These are phyloP conservation scores for Populus hybrid DNA, from an alignment of 441 rosid species.

Conservation along the genomic window DNA sequence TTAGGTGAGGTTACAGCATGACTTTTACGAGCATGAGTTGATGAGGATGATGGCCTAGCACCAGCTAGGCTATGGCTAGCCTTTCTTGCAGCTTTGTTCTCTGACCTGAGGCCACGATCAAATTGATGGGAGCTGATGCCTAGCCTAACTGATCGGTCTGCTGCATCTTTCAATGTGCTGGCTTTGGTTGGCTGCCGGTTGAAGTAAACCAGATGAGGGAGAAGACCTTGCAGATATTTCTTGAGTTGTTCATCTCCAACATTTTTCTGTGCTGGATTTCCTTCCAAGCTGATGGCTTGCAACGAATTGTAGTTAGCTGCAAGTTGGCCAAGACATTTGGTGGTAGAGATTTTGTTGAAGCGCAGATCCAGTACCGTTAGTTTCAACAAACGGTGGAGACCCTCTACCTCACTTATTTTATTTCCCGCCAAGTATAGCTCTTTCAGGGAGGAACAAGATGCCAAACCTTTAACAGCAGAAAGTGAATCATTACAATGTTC, in stretches of 20 bases:
- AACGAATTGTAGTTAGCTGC: conserved; percentile 92
- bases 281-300: conserved; percentile 94
- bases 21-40: conserved; percentile 38
- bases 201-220: conserved; percentile 74
- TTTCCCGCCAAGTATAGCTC: no score
- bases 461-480: conserved; percentile 52
- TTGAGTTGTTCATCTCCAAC: conserved; percentile 92
- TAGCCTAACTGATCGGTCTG: conserved; percentile 61
- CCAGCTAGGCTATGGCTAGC: conserved; percentile 23
- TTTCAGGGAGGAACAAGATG: conserved; percentile 91
- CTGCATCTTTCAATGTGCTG: conserved; percentile 52
- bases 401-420: no score
- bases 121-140: conserved; percentile 59
- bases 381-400: no score
- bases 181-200: conserved; percentile 70
- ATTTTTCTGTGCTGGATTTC: conserved; percentile 95
- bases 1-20: conserved; percentile 6
- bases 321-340: conserved; percentile 86
- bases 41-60: conserved; percentile 31
- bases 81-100: conserved; percentile 60
- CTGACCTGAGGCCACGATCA: conserved; percentile 62
- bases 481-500: background rate
- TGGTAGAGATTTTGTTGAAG: conserved; percentile 56
- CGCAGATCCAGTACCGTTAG: no score
- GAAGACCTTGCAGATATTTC: conserved; percentile 74